These are phyloP conservation scores for Ogataea neopini DNA, from an alignment of 805 yeast genomes.

Conservation along the genomic window DNA sequence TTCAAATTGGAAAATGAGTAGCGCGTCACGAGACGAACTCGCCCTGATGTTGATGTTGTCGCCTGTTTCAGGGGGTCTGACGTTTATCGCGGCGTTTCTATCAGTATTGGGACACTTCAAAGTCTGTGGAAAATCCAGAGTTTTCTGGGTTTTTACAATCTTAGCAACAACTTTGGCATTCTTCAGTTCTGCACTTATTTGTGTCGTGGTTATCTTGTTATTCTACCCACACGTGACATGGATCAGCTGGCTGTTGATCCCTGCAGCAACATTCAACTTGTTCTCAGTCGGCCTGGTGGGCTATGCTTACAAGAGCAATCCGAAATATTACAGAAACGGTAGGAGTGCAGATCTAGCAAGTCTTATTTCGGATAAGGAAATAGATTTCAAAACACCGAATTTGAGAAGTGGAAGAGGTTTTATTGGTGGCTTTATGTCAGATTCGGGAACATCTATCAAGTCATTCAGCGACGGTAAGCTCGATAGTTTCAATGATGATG, in stretches of 20 bases:
- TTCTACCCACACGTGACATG: constrained; percentile 68
- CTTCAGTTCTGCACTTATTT: constrained; percentile 52
- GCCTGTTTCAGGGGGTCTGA: constrained; percentile 69
- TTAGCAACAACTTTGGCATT: constrained; percentile 51
- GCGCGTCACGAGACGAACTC: constrained; percentile 48
- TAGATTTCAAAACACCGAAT: constrained; percentile 20
- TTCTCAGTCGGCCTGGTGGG: constrained; percentile 51
- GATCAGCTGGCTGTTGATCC: constrained; percentile 74
- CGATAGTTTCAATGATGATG: constrained; percentile 11
- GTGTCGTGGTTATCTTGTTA: constrained; percentile 55
- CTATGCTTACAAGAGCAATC: constrained; percentile 33
- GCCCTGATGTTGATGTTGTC: constrained; percentile 56
- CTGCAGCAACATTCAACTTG: constrained; percentile 60
- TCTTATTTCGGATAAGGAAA: constrained; percentile 14
- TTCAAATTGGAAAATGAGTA: constrained; percentile 51
- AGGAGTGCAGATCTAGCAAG: constrained; percentile 16
- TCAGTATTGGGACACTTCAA: constrained; percentile 36
- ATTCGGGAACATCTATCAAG: constrained; percentile 8
- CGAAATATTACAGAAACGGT: constrained; percentile 16
- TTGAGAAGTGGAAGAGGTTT: constrained; percentile 9
- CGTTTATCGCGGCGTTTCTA: constrained; percentile 45
- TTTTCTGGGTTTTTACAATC: constrained; percentile 44
- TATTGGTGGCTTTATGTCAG: constrained; percentile 13
- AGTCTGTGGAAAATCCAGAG: constrained; percentile 18
- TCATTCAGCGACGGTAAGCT: constrained; percentile 8